phyloP scores from a whole-genome alignment of 768 basidiomycete species.

The Hygrocybe punicea region DNA sequence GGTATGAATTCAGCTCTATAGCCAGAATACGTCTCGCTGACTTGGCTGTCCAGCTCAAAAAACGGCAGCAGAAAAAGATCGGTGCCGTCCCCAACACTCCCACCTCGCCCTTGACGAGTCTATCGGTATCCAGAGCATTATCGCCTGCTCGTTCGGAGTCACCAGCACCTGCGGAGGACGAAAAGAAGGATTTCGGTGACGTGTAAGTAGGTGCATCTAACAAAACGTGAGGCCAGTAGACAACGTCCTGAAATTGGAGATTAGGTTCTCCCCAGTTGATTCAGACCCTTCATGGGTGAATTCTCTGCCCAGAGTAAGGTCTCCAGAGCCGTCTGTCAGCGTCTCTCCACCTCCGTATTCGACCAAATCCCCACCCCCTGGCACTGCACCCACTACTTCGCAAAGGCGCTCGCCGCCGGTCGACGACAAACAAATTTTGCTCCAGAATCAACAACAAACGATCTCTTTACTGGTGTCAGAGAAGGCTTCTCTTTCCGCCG shows the following conservation, averaged over 20 bases:
- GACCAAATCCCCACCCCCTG: no score
- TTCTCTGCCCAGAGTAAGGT: conserved; percentile 47
- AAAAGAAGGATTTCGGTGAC: conserved; percentile 55
- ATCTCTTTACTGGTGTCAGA: conserved; percentile 76
- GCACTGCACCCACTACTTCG: conserved; percentile 15
- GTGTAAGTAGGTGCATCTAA: conserved; percentile 50
- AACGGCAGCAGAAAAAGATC: conserved; percentile 37
- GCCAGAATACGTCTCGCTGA: background rate
- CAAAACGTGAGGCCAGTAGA: background rate
- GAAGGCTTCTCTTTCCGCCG: conserved; percentile 57
- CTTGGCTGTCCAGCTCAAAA: conserved; percentile 60
- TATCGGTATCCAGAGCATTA: conserved; percentile 47
- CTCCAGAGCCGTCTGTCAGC: conserved; percentile 31
- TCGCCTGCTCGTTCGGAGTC: conserved; percentile 51
- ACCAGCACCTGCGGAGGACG: conserved; percentile 34
- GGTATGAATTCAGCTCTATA: conserved; percentile 41
- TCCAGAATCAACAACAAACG: conserved; percentile 64
- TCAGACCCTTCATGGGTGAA: conserved; percentile 59
- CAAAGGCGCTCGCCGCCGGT: conserved; percentile 11
- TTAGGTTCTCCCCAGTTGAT: conserved; percentile 45
- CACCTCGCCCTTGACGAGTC: conserved; percentile 35
- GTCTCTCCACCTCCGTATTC: conserved; percentile 4
- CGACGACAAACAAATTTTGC: conserved; percentile 33
- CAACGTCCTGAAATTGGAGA: background rate
- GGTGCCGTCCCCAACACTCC: conserved; percentile 10